A percentile compares a stretch with the other conserved stretches of the same genome.
phyloP scores from a whole-genome alignment of 805 yeast species.

The Zygosaccharomyces bailii region DNA sequence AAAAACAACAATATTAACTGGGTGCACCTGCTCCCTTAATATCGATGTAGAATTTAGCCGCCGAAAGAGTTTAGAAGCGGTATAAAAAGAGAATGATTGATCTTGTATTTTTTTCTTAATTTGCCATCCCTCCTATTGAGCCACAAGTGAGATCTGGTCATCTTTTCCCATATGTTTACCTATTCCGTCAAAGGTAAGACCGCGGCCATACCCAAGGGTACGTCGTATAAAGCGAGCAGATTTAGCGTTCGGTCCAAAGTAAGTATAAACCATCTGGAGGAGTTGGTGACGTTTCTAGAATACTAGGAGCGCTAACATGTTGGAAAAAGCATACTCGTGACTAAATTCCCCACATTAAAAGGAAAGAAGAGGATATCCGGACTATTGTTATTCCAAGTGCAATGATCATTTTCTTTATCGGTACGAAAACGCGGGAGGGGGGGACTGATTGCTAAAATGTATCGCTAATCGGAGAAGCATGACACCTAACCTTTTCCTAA shows the following conservation, averaged over 20 bases:
- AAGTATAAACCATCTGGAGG: neutral
- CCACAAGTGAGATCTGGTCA: constrained; percentile 5
- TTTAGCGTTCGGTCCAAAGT: neutral
- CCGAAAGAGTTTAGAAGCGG: neutral
- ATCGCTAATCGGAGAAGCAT: neutral
- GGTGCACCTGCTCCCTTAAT: neutral
- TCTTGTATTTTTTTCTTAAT: neutral
- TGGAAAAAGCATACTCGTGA: too few species aligned
- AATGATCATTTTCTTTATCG: neutral
- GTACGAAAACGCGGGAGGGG: neutral
- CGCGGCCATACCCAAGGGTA: neutral
- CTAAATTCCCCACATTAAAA: neutral
- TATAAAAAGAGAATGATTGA: constrained; percentile 3
- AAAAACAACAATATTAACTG: too few species aligned
- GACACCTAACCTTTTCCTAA: neutral
- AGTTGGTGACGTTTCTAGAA: too few species aligned
- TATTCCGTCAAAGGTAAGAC: neutral
- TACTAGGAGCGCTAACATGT: too few species aligned
- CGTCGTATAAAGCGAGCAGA: neutral
- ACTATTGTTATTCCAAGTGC: neutral
- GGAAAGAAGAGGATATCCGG: too few species aligned
- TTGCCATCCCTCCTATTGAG: constrained; percentile 2
- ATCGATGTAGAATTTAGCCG: constrained; percentile 1
- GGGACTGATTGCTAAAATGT: neutral
- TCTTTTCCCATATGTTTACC: constrained; percentile 2